These are phyloP conservation scores for Sarocladiaceae sp. DNA, from an alignment of 2,329 filamentous ascomycete genomes.

Conservation along the genomic window DNA sequence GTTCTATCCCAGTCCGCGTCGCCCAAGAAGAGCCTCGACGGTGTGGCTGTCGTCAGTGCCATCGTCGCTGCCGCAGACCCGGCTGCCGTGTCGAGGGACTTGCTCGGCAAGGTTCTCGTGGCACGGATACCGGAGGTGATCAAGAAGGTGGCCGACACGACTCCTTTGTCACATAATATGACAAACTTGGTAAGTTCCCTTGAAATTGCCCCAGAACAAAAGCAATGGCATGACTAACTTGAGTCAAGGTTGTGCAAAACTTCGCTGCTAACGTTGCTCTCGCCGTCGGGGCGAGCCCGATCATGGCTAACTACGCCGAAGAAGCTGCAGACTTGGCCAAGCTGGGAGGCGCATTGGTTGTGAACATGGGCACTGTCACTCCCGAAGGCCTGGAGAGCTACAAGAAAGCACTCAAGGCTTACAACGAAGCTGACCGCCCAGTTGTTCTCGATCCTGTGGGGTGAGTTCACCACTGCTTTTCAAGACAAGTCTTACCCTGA, in stretches of 20 bases:
- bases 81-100: constrained; percentile 50
- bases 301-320: constrained; percentile 84
- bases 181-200: constrained; percentile 65
- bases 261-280: constrained; percentile 88
- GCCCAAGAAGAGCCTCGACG: constrained; percentile 58
- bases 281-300: constrained; percentile 77
- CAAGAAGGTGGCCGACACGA: constrained; percentile 51
- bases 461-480: constrained; percentile 29
- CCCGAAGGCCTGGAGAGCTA: constrained; percentile 68
- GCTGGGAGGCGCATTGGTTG: constrained; percentile 70
- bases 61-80: constrained; percentile 71
- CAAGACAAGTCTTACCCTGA: not conserved
- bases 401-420: constrained; percentile 66
- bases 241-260: constrained; percentile 75
- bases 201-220: no score
- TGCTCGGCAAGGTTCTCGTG: constrained; percentile 41
- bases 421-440: constrained; percentile 70
- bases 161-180: constrained; percentile 90
- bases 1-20: constrained; percentile 64
- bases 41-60: constrained; percentile 83
- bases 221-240: constrained; percentile 6
- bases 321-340: constrained; percentile 77
- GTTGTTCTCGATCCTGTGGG: constrained; percentile 87
- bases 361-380: constrained; percentile 94
- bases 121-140: constrained; percentile 42